Base-by-base conservation (phyloP, 371 early-diverging fungal species). In the Rhizomucor miehei region DNA sequence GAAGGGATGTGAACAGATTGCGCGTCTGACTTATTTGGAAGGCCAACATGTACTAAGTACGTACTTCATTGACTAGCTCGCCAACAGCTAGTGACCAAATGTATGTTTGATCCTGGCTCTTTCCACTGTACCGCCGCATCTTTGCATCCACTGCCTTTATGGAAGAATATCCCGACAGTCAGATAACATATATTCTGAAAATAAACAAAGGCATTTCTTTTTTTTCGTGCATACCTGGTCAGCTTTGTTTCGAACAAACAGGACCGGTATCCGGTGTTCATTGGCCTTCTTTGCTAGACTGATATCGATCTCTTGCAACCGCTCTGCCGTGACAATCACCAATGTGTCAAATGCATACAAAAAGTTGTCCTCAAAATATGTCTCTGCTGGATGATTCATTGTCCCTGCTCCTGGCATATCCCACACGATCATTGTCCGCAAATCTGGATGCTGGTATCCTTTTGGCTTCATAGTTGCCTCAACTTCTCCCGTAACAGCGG, bases 381-480 rank as follows among this genome's bases (percentile, higher is more conserved):
- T 75, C 10, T 70, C 69, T 21, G 65, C 63, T 1, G 66, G 65
- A 48, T 74, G 69, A 38, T 60, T 59, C 47, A 54, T 53, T 13
- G 78, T 77, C 4, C 73, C 73, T 12, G 73, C 75, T 11, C 75
- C 78, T 14, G 78, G 78, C 69, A 77, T 70, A 62, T 77, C 78
- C 78, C 78, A 77, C 29, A 77, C 56, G 13, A 72, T 52, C 73
- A 77, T 67, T 1, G 61, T 56, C 1, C 60, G 54, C 23, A 77
- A 45, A 55, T 74, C 70, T 6, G 78, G 78, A 65, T 77, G 78
- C n/a, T 57, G 60, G 56, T 65, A 77, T 1, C 58, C 63, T 36
- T 47, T 44, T 14, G 75, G 75, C 17, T 56, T 57, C 3, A 40
- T 44, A 11, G 78, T 77, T 12, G 73, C 61, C 46, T 77, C 78